A percentile compares a stretch with the other conserved stretches of the same genome.
Evolutionary conservation across 208 protist genomes (phyloP).

Genomic region (Entamoeba moshkovskii): DNA sequence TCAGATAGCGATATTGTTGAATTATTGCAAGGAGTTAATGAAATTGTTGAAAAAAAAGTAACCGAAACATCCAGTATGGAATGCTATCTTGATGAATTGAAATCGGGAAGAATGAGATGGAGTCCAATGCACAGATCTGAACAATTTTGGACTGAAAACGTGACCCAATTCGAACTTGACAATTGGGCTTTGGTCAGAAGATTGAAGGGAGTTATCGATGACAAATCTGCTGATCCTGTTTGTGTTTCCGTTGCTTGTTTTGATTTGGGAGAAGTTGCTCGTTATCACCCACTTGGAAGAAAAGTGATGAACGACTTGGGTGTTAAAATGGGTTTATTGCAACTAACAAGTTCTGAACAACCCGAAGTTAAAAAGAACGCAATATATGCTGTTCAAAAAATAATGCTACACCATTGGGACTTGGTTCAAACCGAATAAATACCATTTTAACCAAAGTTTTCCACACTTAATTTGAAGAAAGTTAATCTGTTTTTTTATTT

Average conservation of each 20-base stretch:
- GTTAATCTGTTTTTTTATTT: not conserved
- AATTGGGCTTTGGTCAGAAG: not conserved
- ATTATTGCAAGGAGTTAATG: not conserved
- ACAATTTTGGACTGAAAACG: not conserved
- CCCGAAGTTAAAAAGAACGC: not conserved
- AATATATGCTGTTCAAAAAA: not conserved
- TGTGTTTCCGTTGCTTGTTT: conserved; percentile 1
- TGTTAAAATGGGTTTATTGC: not conserved
- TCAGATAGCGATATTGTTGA: not conserved
- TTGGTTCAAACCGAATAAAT: not conserved
- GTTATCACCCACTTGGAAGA: not conserved
- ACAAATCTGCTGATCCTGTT: not conserved
- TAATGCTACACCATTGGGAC: not conserved
- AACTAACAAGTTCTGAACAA: not conserved
- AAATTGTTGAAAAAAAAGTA: not conserved
- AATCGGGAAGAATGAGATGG: not conserved
- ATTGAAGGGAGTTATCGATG: not conserved
- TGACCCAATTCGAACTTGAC: not conserved
- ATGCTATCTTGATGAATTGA: not conserved
- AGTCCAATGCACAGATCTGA: not conserved
- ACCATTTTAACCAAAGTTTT: too few species aligned
- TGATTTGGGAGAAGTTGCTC: not conserved
- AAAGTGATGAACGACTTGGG: not conserved
- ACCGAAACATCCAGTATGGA: not conserved
- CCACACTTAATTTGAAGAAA: not conserved